Conservation (phyloP, 163 green algal genomes). For the Chlamydomonas reinhardtii region DNA sequence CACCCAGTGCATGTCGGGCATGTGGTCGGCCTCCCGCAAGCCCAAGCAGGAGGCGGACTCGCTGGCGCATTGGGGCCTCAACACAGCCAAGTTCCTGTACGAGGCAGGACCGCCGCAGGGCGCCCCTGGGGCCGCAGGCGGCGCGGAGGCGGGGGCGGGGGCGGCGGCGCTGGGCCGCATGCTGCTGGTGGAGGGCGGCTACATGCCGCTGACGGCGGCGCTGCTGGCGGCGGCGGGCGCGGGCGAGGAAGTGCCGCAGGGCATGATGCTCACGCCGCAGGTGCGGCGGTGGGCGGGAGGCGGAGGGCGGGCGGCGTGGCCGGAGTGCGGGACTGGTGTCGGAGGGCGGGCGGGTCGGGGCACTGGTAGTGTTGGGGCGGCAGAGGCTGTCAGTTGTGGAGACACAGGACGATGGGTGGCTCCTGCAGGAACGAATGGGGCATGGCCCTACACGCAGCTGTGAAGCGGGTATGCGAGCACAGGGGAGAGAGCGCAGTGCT, state of each 20-base stretch:
- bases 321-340: too few relatives aligned
- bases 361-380: too few relatives aligned
- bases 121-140: too few relatives aligned
- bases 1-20: conserved; percentile 3
- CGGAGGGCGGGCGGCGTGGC: too few relatives aligned
- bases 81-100: conserved; percentile 17
- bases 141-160: too few relatives aligned
- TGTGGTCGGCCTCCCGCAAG: conserved; percentile 21
- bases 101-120: not conserved
- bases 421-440: too few relatives aligned
- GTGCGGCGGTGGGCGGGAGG: not conserved
- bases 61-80: conserved; percentile 38
- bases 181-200: conserved; percentile 22
- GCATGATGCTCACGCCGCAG: conserved; percentile 28
- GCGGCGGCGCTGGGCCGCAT: not conserved
- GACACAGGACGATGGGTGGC: too few relatives aligned
- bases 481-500: too few relatives aligned
- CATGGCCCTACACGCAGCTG: too few relatives aligned
- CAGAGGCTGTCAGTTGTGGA: too few relatives aligned
- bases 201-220: not conserved
- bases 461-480: too few relatives aligned
- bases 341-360: too few relatives aligned
- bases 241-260: conserved; percentile 22
- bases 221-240: not conserved
- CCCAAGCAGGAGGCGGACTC: not conserved